phyloP scores from a whole-genome alignment of 2,329 filamentous ascomycete species.

The Torrubiella hemipterigena region DNA sequence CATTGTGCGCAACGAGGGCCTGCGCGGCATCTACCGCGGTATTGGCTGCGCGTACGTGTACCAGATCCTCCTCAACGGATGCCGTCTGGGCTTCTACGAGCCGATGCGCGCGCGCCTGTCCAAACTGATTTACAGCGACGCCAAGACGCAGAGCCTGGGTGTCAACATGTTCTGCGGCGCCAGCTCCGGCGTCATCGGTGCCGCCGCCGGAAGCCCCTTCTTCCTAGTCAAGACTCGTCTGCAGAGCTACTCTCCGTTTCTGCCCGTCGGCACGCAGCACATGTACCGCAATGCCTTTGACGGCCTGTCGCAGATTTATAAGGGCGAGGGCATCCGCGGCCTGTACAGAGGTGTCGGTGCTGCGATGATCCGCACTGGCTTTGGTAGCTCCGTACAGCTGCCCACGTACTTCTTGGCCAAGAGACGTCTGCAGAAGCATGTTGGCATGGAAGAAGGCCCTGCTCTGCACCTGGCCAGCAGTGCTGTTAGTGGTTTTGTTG shows the following conservation, averaged over 20 bases:
- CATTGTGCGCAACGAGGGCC: constrained; percentile 81
- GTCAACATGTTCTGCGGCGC: constrained; percentile 94
- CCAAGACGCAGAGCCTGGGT: constrained; percentile 67
- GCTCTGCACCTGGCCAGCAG: constrained; percentile 82
- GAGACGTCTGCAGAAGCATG: constrained; percentile 65
- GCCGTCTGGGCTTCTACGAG: constrained; percentile 94
- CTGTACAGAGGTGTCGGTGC: constrained; percentile 85
- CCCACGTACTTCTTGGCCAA: constrained; percentile 99
- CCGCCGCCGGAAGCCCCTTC: constrained; percentile 87
- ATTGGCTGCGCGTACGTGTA: constrained; percentile 91
- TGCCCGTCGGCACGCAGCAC: constrained; percentile 95
- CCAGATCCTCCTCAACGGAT: constrained; percentile 92
- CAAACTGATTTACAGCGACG: constrained; percentile 56
- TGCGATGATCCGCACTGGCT: constrained; percentile 91
- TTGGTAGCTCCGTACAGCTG: constrained; percentile 89
- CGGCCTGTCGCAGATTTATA: constrained; percentile 70
- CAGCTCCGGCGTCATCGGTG: constrained; percentile 77
- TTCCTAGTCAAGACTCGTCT: constrained; percentile 96
- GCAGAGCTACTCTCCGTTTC: constrained; percentile 84
- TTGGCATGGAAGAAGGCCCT: constrained; percentile 84
- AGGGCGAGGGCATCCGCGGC: constrained; percentile 63
- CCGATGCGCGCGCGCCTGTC: constrained; percentile 69
- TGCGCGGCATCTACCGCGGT: constrained; percentile 76
- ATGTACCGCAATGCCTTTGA: constrained; percentile 77
- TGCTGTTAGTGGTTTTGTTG: constrained; percentile 83